Evolutionary conservation across 2,329 filamentous ascomycete genomes (phyloP), one percentile per base, ranked within the genome.

Genomic region (Graphilbum fragrans): DNA sequence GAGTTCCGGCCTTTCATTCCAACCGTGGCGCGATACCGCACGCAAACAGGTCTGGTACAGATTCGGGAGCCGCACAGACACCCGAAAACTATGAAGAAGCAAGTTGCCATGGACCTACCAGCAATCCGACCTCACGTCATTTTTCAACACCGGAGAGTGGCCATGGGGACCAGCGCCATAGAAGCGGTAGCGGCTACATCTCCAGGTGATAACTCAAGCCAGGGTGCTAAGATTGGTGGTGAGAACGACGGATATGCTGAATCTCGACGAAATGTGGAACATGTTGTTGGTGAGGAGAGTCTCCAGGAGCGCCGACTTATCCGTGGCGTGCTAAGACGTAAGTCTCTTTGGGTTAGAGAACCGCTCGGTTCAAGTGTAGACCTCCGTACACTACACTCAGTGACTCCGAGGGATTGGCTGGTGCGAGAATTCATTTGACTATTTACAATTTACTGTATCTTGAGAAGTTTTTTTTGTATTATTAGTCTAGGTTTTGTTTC

Each of bases 1-100:
- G 66, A 71, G 50, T 74, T 71, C 57, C 53, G 53, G 12, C 58
- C 60, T 33, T 70, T 72, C 43, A 41, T 74, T 8, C 63, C 63
- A 0, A 55, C 56, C 19, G 46, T 49, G 3, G 47, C 64, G 10
- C 38, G 41, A 22, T 68, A 69, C 46, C 51, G 46, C 25, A 62
- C 57, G 0, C 46, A 51, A 1, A 56, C 54, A 0, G 69, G 69
- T 1, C 41, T 52, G n/a, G 55, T 74, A 10, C 29, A 56, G 3
- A 55, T 72, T 20, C 2, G 51, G 47, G 54, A 57, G 31, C 45
- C 46, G 17, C 31, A 34, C 19, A 9, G 18, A 12, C 38, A 41
- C 21, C 17, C 33, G 6, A 41, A 38, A 25, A n/a, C 37, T 14
- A 18, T 12, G 6, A 4, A 18, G 5, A 10, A 20, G 23, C 23